Base-by-base conservation (phyloP, 495 filamentous ascomycete genomes). In the Podospora pseudoanserina region DNA sequence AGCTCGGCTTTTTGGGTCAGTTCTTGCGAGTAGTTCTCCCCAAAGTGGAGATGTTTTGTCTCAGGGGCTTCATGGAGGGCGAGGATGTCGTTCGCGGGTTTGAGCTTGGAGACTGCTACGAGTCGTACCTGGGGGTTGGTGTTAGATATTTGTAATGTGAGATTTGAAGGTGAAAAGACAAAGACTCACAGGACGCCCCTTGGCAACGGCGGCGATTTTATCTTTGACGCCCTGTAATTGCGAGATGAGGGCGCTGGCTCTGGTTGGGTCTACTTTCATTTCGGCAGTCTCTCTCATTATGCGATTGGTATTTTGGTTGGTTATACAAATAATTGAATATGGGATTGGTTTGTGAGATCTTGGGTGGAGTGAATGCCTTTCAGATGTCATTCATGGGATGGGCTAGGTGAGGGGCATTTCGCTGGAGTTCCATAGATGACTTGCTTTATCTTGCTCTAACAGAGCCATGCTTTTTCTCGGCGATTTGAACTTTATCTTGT, bases 1-100 rank as follows among this genome's bases (percentile, higher is more conserved):
- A 93, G 73, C 11, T 85, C 82, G 13, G 93, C 90, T 80, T 99
- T 99, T 77, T 94, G 88, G 62, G 86, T 81, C 56, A 99, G 88
- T 76, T 99, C 95, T 80, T 97, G 93, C 16, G 91, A 85, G 83
- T 99, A 99, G 81, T 99, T 99, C 80, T 99, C 95, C 70, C 95
- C 95, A 78, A 97, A 97, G 79, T 98, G 93, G 63, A 82, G 71
- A 56, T 97, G 94, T 0, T 76, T 70, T 18, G 9, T 49, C 20
- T 82, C 77, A 0, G 84, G 82, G 1, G 84, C 72, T 67, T 87
- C 80, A 81, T 96, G 90, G 2, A 99, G 85, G 62, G 92, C 88
- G 56, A 96, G 83, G 74, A 97, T 88, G 80, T 98, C 96, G 65
- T 90, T 87, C 64, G 88, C 91, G 13, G 95, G 93, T 78, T 97